A percentile compares a stretch with the other conserved stretches of the same genome.
phyloP scores from a whole-genome alignment of 495 filamentous ascomycete genomes.

The Stereocaulon alpinum region DNA sequence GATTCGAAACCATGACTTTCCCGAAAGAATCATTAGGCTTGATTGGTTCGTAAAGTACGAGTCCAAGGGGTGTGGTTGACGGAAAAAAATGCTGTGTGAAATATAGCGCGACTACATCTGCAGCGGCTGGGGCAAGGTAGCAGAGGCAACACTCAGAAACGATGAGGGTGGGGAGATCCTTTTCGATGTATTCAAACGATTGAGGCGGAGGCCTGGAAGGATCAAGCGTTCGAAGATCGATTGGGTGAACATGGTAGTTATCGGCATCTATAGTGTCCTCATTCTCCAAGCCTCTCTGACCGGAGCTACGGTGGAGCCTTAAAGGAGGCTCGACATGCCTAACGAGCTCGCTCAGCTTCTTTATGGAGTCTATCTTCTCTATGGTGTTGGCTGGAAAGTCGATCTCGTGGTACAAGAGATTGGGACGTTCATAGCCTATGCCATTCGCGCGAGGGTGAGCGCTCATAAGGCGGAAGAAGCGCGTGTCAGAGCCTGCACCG shows the following conservation, averaged over 20 bases:
- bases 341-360: background rate
- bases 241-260: constrained; percentile 63
- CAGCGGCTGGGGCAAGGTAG: constrained; percentile 59
- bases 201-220: constrained; percentile 4
- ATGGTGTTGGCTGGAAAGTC: constrained; percentile 71
- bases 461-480: constrained; percentile 59
- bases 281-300: background rate
- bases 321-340: background rate
- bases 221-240: constrained; percentile 64
- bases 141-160: constrained; percentile 92
- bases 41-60: constrained; percentile 86
- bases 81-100: constrained; percentile 48
- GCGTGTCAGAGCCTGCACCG: constrained; percentile 88
- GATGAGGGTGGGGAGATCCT: constrained; percentile 62
- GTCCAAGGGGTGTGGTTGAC: constrained; percentile 36
- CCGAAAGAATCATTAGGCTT: constrained; percentile 77
- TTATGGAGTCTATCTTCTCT: constrained; percentile 36
- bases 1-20: constrained; percentile 79
- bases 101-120: constrained; percentile 52
- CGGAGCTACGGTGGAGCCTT: background rate
- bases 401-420: constrained; percentile 78
- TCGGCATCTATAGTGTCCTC: constrained; percentile 29
- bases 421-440: constrained; percentile 12
- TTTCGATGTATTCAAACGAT: constrained; percentile 34
- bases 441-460: constrained; percentile 21